Evolutionary conservation across 176 grass and related monocot genomes (phyloP), one percentile per base, ranked within the genome.

Genomic region (Thinopyrum elongatum): DNA sequence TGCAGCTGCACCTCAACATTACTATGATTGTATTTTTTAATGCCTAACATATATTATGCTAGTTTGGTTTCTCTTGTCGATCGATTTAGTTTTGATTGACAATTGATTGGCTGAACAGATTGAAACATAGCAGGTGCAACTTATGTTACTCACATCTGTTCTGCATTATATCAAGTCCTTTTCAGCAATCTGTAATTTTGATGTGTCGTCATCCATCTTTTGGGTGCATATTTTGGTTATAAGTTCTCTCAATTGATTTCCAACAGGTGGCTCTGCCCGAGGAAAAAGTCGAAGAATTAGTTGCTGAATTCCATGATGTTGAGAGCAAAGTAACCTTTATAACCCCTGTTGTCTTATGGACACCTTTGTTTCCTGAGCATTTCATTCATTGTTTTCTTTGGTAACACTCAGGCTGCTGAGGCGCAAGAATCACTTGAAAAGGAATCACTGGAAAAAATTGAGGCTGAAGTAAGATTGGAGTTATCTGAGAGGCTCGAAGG

Each of bases 401-500:
- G 73, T 13, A 26, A 84, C 27, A 70, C 23, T 80, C 92, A 98
- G 97, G 97, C 97, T 76, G 92, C 97, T 82, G 84, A 98, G 78
- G 97, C 97, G 2, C 97, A 98, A 94, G 97, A 98, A 87, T 92
- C 97, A 83, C 97, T 98, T 77, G 97, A 98, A 89, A 95, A 92
- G 76, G 97, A 98, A 65, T 91, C 94, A 6, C 86, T 98, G 85
- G 90, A 92, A 26, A 92, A 90, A 83, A 65, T 98, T 71, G 92
- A 98, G 95, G 68, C 78, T 89, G 97, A 98, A 88, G 97, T 98
- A 87, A 89, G 88, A 82, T 76, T 90, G 65, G 97, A 98, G 92
- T 89, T 98, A 78, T 86, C 92, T 14, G 93, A 98, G 63, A 92
- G 65, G 83, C 92, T 94, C 46, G 59, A 91, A 77, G 93, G 93